Base-by-base conservation (phyloP, 345 rosid genomes). In the Eucalyptus erythrocorys region DNA sequence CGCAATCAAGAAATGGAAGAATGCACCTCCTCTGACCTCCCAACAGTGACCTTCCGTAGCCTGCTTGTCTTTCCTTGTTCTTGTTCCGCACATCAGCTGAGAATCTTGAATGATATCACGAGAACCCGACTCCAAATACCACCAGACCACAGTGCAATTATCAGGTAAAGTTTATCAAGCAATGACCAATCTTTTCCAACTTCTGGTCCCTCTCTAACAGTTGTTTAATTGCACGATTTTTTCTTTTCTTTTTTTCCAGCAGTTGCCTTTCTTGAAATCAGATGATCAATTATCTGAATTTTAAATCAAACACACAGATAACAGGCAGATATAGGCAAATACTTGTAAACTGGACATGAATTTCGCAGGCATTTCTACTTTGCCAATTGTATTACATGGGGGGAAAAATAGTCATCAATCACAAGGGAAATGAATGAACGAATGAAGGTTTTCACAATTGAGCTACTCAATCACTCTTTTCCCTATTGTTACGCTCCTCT, bases 401-500 rank as follows among this genome's bases (percentile, higher is more conserved):
- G 47, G 8, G 21, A 10, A 76, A 22, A 40, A 21, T 26, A 21
- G 84, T 40, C 84, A 21, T 40, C 82, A 37, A 71, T 71, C 47
- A 85, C 34, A 10, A 85, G 42, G 42, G 57, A 48, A 85, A 85
- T 27, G 37, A 48, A 85, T 85, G 51, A 85, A 34, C 17, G 24
- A 48, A 47, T 48, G 49, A 84, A 84, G 24, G 87, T 85, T 53
- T 30, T 48, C 42, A 76, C 13, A 43, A 37, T 40, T 76, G 47
- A 40, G 43, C 84, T 40, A 40, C 27, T 40, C 84, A 76, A 40
- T 76, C 82, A 76, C 82, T 43, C 34, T 85, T 85, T 59, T 66
- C 55, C 43, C 19, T 91, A 86, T 89, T 55, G 87, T 85, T 43
- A 87, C 90, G 90, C 90, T 93, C 90, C 86, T 71, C 88, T 76